These are phyloP conservation scores for Erythrophleum fordii DNA, from an alignment of 306 rosid genomes.

Conservation along the genomic window DNA sequence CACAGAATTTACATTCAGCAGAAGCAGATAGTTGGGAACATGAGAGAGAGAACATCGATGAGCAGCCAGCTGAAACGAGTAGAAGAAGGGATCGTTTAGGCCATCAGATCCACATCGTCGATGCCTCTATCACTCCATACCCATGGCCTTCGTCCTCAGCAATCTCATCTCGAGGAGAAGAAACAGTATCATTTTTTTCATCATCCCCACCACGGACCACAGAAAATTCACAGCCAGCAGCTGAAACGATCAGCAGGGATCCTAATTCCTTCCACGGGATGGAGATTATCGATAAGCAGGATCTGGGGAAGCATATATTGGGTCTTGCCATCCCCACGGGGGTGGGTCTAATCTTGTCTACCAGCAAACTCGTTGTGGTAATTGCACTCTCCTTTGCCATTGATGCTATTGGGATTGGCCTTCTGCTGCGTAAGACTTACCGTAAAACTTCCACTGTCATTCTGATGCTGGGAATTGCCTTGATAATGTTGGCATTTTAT, in stretches of 20 bases:
- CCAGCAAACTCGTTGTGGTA: background rate
- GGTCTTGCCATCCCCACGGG: constrained; percentile 1
- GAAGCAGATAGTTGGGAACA: too few species aligned
- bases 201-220: too few species aligned
- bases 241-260: background rate
- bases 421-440: background rate
- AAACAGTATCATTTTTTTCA: too few species aligned
- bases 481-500: constrained; percentile 1
- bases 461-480: background rate
- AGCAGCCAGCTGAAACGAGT: too few species aligned
- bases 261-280: background rate
- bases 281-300: constrained; percentile 4
- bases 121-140: too few species aligned
- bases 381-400: background rate
- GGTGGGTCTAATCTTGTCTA: background rate
- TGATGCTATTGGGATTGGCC: background rate
- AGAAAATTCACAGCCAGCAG: background rate
- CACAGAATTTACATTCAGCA: too few species aligned
- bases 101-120: too few species aligned
- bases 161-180: too few species aligned
- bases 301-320: constrained; percentile 6
- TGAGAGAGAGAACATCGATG: too few species aligned
- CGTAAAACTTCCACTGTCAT: background rate
- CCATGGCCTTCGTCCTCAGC: too few species aligned
- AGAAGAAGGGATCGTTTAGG: too few species aligned